Percentiles rank a stretch among this genome's conserved stretches.
Conservation (phyloP, 148 eudicot species). For the Rhododendron ferrugineum region DNA sequence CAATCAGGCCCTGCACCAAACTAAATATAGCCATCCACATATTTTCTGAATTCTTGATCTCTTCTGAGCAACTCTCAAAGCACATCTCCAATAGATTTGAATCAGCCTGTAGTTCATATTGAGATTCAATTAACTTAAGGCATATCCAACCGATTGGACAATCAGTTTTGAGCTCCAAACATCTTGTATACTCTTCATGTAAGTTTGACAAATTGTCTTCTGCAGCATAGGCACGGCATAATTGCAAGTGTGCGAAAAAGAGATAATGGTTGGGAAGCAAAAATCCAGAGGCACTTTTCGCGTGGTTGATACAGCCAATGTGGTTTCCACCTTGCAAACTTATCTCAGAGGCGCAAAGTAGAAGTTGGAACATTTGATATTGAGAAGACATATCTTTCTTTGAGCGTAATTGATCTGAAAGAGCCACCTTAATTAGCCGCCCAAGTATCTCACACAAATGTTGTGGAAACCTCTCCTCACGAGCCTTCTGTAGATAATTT, state of each 20-base stretch:
- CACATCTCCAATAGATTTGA: constrained; percentile 29
- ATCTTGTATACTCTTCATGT: constrained; percentile 44
- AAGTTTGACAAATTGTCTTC: constrained; percentile 34
- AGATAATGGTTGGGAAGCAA: constrained; percentile 42
- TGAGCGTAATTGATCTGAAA: constrained; percentile 29
- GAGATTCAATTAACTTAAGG: constrained; percentile 62
- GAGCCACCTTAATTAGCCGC: constrained; percentile 55
- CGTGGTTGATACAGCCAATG: constrained; percentile 43
- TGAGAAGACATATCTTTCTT: constrained; percentile 22
- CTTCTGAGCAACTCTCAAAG: constrained; percentile 53
- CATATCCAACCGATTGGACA: constrained; percentile 76
- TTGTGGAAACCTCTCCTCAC: constrained; percentile 58
- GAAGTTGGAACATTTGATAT: constrained; percentile 75
- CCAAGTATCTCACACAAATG: constrained; percentile 47
- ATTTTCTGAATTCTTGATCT: constrained; percentile 40
- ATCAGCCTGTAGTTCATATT: constrained; percentile 44
- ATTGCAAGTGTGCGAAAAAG: constrained; percentile 80
- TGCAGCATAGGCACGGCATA: constrained; percentile 81
- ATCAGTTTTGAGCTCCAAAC: constrained; percentile 70
- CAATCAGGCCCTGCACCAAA: constrained; percentile 63
- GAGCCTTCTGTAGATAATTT: constrained; percentile 65
- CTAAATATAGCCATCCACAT: constrained; percentile 68
- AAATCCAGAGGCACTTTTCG: constrained; percentile 54
- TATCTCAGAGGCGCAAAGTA: constrained; percentile 77
- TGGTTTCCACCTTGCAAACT: constrained; percentile 56